Evolutionary conservation across 2,329 filamentous ascomycete species (phyloP).

Genomic region (Hymenoscyphus fructigenus): DNA sequence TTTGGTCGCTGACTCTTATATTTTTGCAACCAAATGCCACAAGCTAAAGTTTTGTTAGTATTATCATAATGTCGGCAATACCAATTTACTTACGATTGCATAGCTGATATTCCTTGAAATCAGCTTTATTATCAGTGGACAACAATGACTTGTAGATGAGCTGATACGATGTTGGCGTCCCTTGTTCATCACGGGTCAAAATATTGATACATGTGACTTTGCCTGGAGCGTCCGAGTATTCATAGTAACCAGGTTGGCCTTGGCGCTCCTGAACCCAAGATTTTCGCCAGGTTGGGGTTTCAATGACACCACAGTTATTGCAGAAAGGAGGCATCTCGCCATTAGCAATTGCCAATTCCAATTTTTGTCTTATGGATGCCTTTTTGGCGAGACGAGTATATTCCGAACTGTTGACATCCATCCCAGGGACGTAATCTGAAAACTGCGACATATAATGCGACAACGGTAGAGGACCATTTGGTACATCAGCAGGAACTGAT

Average conservation of each 20-base stretch:
- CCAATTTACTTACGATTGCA: slow-evolving; percentile 73
- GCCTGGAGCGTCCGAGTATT: slow-evolving; percentile 71
- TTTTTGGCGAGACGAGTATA: slow-evolving; percentile 31
- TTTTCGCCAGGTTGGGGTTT: slow-evolving; percentile 95
- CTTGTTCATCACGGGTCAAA: slow-evolving; percentile 60
- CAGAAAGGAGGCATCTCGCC: slow-evolving; percentile 89
- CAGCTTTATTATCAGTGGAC: slow-evolving; percentile 59
- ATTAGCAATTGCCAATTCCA: slow-evolving; percentile 65
- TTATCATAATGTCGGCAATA: slow-evolving; percentile 17
- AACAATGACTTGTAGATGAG: slow-evolving; percentile 74
- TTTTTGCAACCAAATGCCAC: slow-evolving; percentile 92
- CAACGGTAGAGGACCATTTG: neutral
- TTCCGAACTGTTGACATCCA: slow-evolving; percentile 4
- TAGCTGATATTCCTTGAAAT: slow-evolving; percentile 71
- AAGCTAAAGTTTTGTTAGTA: slow-evolving; percentile 54
- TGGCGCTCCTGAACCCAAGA: slow-evolving; percentile 77
- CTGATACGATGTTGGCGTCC: slow-evolving; percentile 65
- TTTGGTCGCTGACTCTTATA: slow-evolving; percentile 80
- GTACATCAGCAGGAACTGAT: slow-evolving; percentile 13
- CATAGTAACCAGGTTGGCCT: slow-evolving; percentile 67
- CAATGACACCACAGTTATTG: slow-evolving; percentile 88
- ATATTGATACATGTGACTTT: slow-evolving; percentile 73
- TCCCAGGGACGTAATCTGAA: neutral
- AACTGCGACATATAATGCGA: slow-evolving; percentile 8
- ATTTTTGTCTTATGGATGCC: slow-evolving; percentile 46